Evolutionary conservation across 805 yeast genomes (phyloP), one percentile per base, ranked within the genome.

Genomic region (Candida manassasensis): DNA sequence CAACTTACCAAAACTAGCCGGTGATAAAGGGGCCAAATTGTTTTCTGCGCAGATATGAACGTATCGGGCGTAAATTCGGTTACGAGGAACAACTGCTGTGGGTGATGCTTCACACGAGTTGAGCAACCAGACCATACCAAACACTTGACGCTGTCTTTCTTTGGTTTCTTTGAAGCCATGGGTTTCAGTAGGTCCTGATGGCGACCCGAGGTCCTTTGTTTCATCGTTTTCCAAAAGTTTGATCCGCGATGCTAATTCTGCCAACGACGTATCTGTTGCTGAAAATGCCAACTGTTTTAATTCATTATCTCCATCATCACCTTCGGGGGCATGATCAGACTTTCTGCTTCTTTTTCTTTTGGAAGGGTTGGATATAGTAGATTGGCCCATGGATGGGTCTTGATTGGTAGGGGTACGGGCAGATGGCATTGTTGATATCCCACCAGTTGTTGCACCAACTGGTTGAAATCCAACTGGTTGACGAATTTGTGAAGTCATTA

Each of bases 61-160:
- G 38, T 68, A 69, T 19, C 68, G 44, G 14, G 71, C 69, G 41
- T 67, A 69, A 21, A 69, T 55, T 18, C 67, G 44, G 41, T 62
- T 66, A 32, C 73, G 46, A 2, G 73, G 71, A 3, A 65, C 63
- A 9, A 67, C 72, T 3, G 68, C 62, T 0, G 67, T 58, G 12
- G 61, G 57, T 9, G 61, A 51, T 2, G 54, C 36, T 73, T 77
- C 48, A 79, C 87, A 86, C 17, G 79, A 69, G 47, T 78, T 76
- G 60, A 81, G 67, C 28, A 88, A 64, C 84, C 94, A 85, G 3
- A 83, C 75, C 75, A 86, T 73, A 9, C 89, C 96, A 56, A 85
- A 84, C 1, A 84, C 65, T 55, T 86, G 96, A 35, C 80, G 71
- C 49, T 77, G 82, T 38, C 77, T 66, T 46, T 81, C 86, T 32